Percentiles rank a stretch among this genome's conserved stretches.
phyloP scores from a whole-genome alignment of 1,284 basidiomycete genomes.

The Chondrostereum purpureum region DNA sequence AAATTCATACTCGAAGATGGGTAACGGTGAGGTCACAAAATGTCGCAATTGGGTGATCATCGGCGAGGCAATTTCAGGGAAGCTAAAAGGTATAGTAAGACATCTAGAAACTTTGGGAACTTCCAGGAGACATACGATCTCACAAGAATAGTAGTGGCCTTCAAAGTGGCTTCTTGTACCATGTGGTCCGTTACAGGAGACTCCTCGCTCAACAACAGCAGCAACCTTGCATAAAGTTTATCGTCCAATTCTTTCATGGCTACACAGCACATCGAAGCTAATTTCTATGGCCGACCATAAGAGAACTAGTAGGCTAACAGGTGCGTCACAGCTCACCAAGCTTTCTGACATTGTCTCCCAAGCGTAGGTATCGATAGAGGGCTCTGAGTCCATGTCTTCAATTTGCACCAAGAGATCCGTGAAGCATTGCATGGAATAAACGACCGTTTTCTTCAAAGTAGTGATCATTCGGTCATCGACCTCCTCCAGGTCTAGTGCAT shows the following conservation, averaged over 20 bases:
- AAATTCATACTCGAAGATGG: conserved; percentile 85
- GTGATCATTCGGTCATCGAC: conserved; percentile 34
- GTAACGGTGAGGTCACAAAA: conserved; percentile 83
- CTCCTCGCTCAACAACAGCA: conserved; percentile 73
- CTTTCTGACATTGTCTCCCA: conserved; percentile 86
- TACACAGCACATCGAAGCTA: conserved; percentile 80
- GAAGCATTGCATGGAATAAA: conserved; percentile 65
- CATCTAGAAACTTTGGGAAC: not conserved
- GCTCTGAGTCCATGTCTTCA: conserved; percentile 73
- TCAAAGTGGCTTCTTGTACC: conserved; percentile 82
- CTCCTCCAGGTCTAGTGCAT: conserved; percentile 33
- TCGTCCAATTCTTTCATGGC: conserved; percentile 67
- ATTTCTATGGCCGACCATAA: conserved; percentile 51
- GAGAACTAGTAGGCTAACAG: not conserved
- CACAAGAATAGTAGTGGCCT: conserved; percentile 74
- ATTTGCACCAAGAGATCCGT: conserved; percentile 69
- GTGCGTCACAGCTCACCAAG: conserved; percentile 40
- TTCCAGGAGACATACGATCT: conserved; percentile 52
- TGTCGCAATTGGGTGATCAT: conserved; percentile 81
- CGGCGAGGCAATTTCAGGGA: conserved; percentile 70
- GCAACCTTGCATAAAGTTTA: conserved; percentile 66
- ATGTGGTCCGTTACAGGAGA: conserved; percentile 77
- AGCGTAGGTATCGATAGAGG: conserved; percentile 74
- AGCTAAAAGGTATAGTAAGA: conserved; percentile 37
- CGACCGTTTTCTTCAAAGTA: conserved; percentile 42